Base-by-base conservation (phyloP, 1,284 basidiomycete species). In the Cryptococcus sp. region DNA sequence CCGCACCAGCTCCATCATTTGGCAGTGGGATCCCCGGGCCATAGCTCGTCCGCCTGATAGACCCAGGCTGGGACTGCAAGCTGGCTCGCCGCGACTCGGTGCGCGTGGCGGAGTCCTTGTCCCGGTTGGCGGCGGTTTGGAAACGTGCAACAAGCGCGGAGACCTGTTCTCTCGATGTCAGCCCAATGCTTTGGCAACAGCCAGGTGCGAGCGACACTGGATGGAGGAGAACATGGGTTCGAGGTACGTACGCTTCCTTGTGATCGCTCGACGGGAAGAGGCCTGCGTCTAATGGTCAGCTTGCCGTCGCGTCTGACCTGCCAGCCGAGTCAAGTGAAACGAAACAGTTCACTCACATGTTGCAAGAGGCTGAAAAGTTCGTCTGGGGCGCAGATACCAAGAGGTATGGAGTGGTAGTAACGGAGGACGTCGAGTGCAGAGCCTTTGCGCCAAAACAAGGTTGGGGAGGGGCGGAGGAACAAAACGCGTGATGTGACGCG, bases 101-200 rank as follows among this genome's bases (percentile, higher is more conserved):
- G 4, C 64, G 57, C 18, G 62, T 55, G 1, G 54, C 50, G n/a
- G 57, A 52, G 37, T 66, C 67, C 43, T 57, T 43, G 42, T 68
- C 64, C 21, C 60, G 49, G 24, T 68, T 55, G 3, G 68, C 68
- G 47, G 67, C 68, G 11, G 62, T 70, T 49, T 70, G 68, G 50
- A 68, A 70, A 4, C 68, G 59, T 2, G 68, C 68, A 7, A 70
- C 68, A 1, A 70, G 56, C n/a, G 67, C 64, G 7, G 67, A 69
- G 6, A 70, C 68, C 68, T 70, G 20, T 44, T 46, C 5, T 12
- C 23, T 7, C 33, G 12, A 11, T 24, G 33, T 37, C 24, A 38
- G 39, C n/a, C 13, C 24, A 40, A 21, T 38, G 28, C 28, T 9
- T 33, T 5, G 46, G 18, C 24, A 4, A n/a, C n/a, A n/a, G n/a